Evolutionary conservation across 2,329 filamentous ascomycete genomes (phyloP), one percentile per base, ranked within the genome.

Genomic region (Verruconis gallopava): DNA sequence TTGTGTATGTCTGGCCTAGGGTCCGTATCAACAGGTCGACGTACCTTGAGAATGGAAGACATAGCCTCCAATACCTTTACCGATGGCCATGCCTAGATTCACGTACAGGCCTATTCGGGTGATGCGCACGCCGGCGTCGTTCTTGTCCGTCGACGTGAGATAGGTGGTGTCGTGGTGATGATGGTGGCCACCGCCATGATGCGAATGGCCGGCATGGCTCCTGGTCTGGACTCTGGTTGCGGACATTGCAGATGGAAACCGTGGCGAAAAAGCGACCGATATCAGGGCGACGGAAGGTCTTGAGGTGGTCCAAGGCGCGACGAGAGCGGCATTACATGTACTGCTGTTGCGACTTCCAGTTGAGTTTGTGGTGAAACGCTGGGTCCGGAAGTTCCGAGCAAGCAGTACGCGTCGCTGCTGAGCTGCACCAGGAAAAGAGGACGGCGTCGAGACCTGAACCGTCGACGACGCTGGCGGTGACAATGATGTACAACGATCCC

Each of bases 31-130:
- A n/a, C 25, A 30, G 25, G 25, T 30, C n/a, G 25, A 38, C 25
- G 48, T 50, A 58, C 60, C 66, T 64, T 95, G 86, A 35, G 88
- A 95, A 62, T 95, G 88, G 70, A 98, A 96, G 50, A 81, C 68
- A 66, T 91, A 94, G 51, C 91, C 91, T 45, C 91, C 91, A 20
- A 88, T 69, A 33, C 89, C 91, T 61, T 98, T 98, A 50, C 78
- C 83, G 52, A 96, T 69, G 38, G 89, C 91, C 88, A 98, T 96
- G 56, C 79, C 79, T 41, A 96, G 69, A 60, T 98, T 98, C 51
- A 88, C 85, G 55, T 80, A 82, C 36, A 93, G 71, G 19, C 85
- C 85, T 53, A 96, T 81, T 49, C 85, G 73, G 40, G 91, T 98
- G 56, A 95, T 95, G 53, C 86, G 80, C 53, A 94, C 93, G 50